phyloP scores from a whole-genome alignment of 345 rosid genomes.

The Lumnitzera littorea region DNA sequence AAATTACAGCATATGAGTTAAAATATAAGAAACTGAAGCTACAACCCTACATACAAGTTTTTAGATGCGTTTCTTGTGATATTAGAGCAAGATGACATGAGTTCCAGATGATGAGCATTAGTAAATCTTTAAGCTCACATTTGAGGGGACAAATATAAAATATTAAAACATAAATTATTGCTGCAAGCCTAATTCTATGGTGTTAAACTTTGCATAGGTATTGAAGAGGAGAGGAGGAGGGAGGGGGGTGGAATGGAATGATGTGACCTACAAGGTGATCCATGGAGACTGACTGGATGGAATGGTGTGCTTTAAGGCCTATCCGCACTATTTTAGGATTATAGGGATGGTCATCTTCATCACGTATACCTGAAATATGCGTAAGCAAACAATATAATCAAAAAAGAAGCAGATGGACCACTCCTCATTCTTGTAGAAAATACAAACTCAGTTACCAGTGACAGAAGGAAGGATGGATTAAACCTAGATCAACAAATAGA shows the following conservation, averaged over 20 bases:
- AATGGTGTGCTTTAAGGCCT: conserved; percentile 94
- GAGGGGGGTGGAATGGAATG: not conserved
- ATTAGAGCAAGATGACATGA: too few species aligned
- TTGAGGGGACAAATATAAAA: too few species aligned
- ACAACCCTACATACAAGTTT: too few species aligned
- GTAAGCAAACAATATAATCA: conserved; percentile 5
- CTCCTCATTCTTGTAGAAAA: not conserved
- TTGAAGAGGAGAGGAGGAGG: too few species aligned
- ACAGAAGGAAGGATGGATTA: not conserved
- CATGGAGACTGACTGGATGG: conserved; percentile 66
- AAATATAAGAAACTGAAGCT: too few species aligned
- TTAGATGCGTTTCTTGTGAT: too few species aligned
- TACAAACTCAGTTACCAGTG: not conserved
- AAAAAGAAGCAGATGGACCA: not conserved
- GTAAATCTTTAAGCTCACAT: too few species aligned
- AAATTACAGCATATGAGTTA: too few species aligned
- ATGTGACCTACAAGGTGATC: conserved; percentile 78
- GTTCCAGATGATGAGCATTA: too few species aligned
- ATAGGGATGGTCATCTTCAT: conserved; percentile 62
- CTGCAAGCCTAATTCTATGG: too few species aligned
- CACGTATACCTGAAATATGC: conserved; percentile 55
- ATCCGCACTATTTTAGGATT: conserved; percentile 88
- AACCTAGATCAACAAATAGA: not conserved
- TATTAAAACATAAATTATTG: too few species aligned
- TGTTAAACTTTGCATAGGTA: too few species aligned